A percentile compares a stretch with the other conserved stretches of the same genome.
phyloP scores from a whole-genome alignment of 2,329 filamentous ascomycete species.

The Penicillium sp. region DNA sequence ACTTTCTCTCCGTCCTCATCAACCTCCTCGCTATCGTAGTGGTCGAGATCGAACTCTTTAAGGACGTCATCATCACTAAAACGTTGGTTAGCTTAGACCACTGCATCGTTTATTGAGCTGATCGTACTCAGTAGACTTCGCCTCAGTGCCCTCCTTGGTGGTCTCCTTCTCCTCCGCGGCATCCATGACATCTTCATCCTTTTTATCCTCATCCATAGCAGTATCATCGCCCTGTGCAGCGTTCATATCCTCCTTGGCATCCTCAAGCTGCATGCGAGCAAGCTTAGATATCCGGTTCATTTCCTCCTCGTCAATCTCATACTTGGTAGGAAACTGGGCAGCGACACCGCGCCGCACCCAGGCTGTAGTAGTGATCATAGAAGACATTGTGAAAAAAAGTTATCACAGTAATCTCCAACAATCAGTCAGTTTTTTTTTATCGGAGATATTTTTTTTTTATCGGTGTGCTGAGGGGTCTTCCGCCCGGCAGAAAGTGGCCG shows the following conservation, averaged over 20 bases:
- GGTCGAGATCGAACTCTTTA: conserved; percentile 92
- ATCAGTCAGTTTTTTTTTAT: conserved; percentile 27
- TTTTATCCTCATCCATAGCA: conserved; percentile 42
- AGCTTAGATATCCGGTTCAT: conserved; percentile 73
- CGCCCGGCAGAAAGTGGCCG: conserved; percentile 33
- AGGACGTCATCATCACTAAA: conserved; percentile 74
- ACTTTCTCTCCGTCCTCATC: conserved; percentile 69
- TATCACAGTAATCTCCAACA: conserved; percentile 10
- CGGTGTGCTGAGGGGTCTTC: conserved; percentile 24
- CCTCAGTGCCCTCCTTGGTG: conserved; percentile 17
- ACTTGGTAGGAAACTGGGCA: conserved; percentile 72
- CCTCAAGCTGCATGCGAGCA: conserved; percentile 79
- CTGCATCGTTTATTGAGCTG: background rate
- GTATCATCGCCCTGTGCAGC: conserved; percentile 60
- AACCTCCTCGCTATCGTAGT: conserved; percentile 84
- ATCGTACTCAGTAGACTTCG: conserved; percentile 21
- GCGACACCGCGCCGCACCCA: conserved; percentile 78
- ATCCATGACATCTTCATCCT: conserved; percentile 28
- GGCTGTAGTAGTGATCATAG: conserved; percentile 74
- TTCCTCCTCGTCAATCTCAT: conserved; percentile 73
- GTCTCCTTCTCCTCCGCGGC: conserved; percentile 25
- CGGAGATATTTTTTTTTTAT: conserved; percentile 27
- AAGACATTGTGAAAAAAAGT: conserved; percentile 39
- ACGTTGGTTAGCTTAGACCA: conserved; percentile 11
- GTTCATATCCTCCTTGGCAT: conserved; percentile 82